Evolutionary conservation across 2,329 filamentous ascomycete species (phyloP).

Genomic region (Epichloe uncinata): DNA sequence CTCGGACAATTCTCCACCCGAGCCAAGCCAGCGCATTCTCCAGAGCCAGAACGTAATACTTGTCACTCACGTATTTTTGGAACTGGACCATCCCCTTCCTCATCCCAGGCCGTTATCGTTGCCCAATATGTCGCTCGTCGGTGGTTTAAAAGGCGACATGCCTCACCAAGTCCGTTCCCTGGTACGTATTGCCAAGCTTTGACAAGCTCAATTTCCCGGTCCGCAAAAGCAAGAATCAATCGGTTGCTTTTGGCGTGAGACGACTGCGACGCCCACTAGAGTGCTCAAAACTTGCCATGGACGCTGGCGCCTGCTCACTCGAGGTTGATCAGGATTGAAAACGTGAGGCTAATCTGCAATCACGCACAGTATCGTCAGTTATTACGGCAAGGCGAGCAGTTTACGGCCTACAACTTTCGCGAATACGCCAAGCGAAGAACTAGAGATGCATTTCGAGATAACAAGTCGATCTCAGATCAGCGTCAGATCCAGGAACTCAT

Average conservation of each 20-base stretch:
- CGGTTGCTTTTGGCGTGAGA: not conserved
- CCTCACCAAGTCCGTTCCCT: slow-evolving; percentile 44
- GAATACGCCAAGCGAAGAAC: slow-evolving; percentile 91
- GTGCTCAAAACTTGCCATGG: too few species aligned
- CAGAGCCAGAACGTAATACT: not conserved
- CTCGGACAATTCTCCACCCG: slow-evolving; percentile 9
- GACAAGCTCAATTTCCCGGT: not conserved
- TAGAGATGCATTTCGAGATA: slow-evolving; percentile 77
- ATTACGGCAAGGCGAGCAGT: slow-evolving; percentile 73
- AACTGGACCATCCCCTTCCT: not conserved
- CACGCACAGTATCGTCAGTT: slow-evolving; percentile 70
- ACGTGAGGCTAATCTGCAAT: not conserved
- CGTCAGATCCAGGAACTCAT: slow-evolving; percentile 75
- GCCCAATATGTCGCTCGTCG: slow-evolving; percentile 23
- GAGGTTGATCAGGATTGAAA: not conserved
- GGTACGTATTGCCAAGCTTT: slow-evolving; percentile 24
- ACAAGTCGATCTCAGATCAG: slow-evolving; percentile 58
- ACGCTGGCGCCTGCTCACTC: not conserved
- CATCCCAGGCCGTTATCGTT: not conserved
- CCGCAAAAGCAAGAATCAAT: not conserved
- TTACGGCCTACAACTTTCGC: slow-evolving; percentile 93
- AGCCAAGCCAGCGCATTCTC: not conserved
- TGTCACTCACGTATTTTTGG: not conserved
- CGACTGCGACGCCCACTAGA: not conserved
- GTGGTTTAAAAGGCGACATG: slow-evolving; percentile 36